These are phyloP conservation scores for Ustanciosporium gigantosporum DNA, from an alignment of 1,284 basidiomycete genomes.

Conservation along the genomic window DNA sequence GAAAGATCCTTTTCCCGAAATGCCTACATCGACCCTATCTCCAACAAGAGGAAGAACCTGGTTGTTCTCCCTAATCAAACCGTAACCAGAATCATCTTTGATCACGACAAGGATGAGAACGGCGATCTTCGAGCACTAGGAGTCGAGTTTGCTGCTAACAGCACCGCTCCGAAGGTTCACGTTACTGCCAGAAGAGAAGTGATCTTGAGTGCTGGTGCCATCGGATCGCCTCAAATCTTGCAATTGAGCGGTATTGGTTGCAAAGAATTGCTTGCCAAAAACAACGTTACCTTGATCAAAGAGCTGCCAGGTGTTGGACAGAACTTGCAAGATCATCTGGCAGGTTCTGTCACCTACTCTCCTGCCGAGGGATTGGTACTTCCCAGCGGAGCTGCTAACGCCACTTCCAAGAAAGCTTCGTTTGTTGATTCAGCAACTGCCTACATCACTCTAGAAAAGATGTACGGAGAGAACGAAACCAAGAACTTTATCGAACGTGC, in stretches of 20 bases:
- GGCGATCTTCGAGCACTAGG: conserved; percentile 38
- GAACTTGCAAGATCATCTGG: conserved; percentile 66
- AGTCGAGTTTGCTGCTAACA: conserved; percentile 39
- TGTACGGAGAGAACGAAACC: conserved; percentile 37
- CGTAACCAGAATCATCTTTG: conserved; percentile 44
- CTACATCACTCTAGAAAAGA: conserved; percentile 41
- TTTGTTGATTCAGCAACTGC: conserved; percentile 51
- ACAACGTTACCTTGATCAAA: conserved; percentile 63
- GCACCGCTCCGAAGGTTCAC: conserved; percentile 15
- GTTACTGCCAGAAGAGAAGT: conserved; percentile 53
- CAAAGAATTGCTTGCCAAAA: conserved; percentile 60
- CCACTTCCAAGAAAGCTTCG: conserved; percentile 23
- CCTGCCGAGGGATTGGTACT: conserved; percentile 21
- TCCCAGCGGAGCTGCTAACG: conserved; percentile 18
- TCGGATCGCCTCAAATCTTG: conserved; percentile 65
- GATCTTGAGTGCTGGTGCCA: conserved; percentile 53
- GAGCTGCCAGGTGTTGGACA: conserved; percentile 66
- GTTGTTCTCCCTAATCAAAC: conserved; percentile 49
- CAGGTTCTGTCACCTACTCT: conserved; percentile 28
- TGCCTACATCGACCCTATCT: conserved; percentile 47
- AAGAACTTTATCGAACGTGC: conserved; percentile 23
- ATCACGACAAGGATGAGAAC: conserved; percentile 10
- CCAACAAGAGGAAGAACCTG: conserved; percentile 40
- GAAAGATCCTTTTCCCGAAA: conserved; percentile 44
- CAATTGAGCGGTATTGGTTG: conserved; percentile 66